Evolutionary conservation across 1,139 yeast genomes (phyloP).

Genomic region (Wickerhamiella pararugosa): DNA sequence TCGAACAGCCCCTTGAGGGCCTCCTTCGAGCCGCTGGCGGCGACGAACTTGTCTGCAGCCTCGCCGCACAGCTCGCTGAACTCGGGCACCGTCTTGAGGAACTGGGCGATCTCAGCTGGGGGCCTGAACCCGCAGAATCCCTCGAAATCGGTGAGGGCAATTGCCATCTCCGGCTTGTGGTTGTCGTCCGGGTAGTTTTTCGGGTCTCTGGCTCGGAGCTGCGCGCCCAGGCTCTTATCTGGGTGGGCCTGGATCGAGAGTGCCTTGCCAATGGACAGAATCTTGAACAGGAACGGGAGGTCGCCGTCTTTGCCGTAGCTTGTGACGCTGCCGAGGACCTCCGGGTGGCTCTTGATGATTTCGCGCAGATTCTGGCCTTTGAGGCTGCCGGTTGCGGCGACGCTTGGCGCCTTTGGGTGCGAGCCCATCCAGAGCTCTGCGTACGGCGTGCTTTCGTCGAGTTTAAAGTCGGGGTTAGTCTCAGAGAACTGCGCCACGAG

Average conservation of each 20-base stretch:
- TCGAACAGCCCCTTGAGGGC: constrained; percentile 64
- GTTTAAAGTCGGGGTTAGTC: constrained; percentile 43
- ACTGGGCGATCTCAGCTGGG: constrained; percentile 51
- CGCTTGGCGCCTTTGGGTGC: constrained; percentile 85
- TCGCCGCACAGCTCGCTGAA: constrained; percentile 54
- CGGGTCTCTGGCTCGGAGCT: constrained; percentile 70
- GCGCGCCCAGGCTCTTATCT: constrained; percentile 67
- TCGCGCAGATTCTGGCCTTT: constrained; percentile 40
- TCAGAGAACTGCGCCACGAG: constrained; percentile 82
- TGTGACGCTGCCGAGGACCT: constrained; percentile 37
- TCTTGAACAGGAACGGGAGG: constrained; percentile 86
- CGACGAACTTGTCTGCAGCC: constrained; percentile 34
- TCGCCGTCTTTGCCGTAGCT: constrained; percentile 57
- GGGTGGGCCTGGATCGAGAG: constrained; percentile 97
- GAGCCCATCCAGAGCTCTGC: constrained; percentile 92
- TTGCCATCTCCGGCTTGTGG: constrained; percentile 99
- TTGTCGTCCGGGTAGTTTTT: constrained; percentile 92
- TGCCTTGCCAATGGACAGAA: constrained; percentile 80
- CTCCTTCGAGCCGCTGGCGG: constrained; percentile 35
- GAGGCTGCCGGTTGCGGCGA: constrained; percentile 34
- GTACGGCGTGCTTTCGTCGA: constrained; percentile 52
- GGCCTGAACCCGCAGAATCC: constrained; percentile 98
- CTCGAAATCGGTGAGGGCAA: constrained; percentile 88
- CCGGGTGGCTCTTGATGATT: constrained; percentile 46
- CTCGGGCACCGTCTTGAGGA: constrained; percentile 62